Conservation (phyloP, 306 rosid genomes). For the Macrotyloma uniflorum region DNA sequence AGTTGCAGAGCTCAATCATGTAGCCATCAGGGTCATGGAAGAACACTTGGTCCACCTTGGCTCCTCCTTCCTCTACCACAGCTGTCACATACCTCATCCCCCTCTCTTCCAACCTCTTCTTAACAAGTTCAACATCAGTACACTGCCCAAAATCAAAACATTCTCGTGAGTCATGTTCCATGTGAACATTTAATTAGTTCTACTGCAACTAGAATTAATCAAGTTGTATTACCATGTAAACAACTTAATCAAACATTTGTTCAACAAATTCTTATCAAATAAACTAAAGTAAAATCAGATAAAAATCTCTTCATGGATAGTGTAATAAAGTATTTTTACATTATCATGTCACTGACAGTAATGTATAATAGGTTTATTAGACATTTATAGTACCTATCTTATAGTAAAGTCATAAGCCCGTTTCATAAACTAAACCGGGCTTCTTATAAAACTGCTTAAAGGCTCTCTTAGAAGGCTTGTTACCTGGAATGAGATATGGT, state of each 20-base stretch:
- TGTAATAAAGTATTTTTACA: background rate
- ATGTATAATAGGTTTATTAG: too few relatives aligned
- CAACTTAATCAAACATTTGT: background rate
- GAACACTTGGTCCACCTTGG: constrained; percentile 73
- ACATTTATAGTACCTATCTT: too few relatives aligned
- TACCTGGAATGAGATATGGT: constrained; percentile 83
- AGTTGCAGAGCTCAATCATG: constrained; percentile 80
- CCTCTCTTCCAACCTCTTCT: constrained; percentile 72
- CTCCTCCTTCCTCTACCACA: constrained; percentile 66
- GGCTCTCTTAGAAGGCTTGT: background rate
- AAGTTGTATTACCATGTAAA: background rate
- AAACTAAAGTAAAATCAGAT: background rate
- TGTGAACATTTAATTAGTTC: background rate
- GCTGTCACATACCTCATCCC: constrained; percentile 79
- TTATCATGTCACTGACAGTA: background rate
- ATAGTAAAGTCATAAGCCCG: background rate
- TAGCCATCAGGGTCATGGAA: constrained; percentile 91
- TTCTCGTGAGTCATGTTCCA: background rate
- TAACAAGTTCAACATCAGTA: constrained; percentile 75
- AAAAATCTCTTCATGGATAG: background rate
- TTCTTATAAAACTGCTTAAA: background rate
- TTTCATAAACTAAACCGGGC: background rate
- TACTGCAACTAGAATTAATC: background rate
- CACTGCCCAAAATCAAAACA: constrained; percentile 53
- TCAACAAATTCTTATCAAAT: background rate